Evolutionary conservation across 2,329 filamentous ascomycete genomes (phyloP).

Genomic region (Fusarium sp.): DNA sequence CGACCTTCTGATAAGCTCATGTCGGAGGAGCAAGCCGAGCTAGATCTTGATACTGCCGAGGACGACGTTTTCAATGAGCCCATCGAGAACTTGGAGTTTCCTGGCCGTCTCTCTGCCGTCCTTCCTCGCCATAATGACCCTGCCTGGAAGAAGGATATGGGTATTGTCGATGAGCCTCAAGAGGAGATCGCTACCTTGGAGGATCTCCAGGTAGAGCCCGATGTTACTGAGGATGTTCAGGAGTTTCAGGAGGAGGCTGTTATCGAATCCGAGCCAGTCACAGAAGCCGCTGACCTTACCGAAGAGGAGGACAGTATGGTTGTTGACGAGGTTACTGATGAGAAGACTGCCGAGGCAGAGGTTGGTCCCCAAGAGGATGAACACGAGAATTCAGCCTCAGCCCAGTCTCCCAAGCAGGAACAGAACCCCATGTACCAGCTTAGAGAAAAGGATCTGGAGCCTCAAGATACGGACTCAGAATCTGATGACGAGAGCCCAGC

Average conservation of each 20-base stretch:
- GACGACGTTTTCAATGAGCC: conserved; percentile 53
- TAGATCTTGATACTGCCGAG: conserved; percentile 40
- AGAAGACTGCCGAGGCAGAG: conserved; percentile 23
- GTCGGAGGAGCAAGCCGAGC: conserved; percentile 50
- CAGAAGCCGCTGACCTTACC: conserved; percentile 24
- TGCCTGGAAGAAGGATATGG: conserved; percentile 51
- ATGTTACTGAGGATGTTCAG: not conserved
- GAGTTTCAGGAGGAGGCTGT: not conserved
- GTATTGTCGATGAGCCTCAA: conserved; percentile 49
- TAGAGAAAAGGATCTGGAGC: conserved; percentile 61
- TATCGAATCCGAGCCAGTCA: not conserved
- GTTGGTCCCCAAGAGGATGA: conserved; percentile 18
- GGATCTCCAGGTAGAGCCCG: conserved; percentile 9
- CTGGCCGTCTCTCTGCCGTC: conserved; percentile 60
- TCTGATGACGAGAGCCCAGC: conserved; percentile 64
- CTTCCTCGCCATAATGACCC: conserved; percentile 59
- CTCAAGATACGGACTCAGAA: conserved; percentile 61
- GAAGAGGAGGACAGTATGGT: conserved; percentile 44
- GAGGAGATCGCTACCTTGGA: conserved; percentile 16
- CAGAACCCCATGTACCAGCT: conserved; percentile 54
- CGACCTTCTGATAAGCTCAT: conserved; percentile 56
- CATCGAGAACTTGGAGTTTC: conserved; percentile 55
- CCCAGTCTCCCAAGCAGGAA: conserved; percentile 32
- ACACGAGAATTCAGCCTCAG: conserved; percentile 6
- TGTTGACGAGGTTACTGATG: conserved; percentile 43